A percentile compares a stretch with the other conserved stretches of the same genome.
Evolutionary conservation across 495 filamentous ascomycete species (phyloP).

Genomic region (Neurospora sp.): DNA sequence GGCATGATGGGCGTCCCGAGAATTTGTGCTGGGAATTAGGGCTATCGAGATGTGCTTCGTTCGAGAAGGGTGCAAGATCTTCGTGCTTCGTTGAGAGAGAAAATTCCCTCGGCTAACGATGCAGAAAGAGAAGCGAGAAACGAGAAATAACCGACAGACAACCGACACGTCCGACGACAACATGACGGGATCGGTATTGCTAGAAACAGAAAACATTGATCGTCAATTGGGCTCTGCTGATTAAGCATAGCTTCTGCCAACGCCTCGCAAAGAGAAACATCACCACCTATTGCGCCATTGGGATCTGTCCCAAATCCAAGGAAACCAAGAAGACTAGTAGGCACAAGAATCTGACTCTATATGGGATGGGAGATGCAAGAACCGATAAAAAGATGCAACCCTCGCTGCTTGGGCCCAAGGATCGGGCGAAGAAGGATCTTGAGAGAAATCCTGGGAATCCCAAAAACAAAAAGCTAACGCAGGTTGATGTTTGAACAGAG

Average conservation of each 20-base stretch:
- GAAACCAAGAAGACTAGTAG: neutral
- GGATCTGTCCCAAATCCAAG: neutral
- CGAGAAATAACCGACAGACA: neutral
- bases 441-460: neutral
- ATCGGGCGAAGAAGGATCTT: neutral
- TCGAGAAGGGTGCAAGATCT: neutral
- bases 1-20: neutral
- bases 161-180: neutral
- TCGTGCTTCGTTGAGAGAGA: neutral
- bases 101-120: neutral
- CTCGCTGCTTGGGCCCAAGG: neutral
- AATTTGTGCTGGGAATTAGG: neutral
- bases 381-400: neutral
- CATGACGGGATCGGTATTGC: neutral
- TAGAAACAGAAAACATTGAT: neutral
- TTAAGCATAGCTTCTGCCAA: neutral
- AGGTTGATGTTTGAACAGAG: neutral
- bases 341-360: neutral
- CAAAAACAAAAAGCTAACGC: neutral
- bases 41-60: neutral
- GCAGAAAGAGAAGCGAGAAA: neutral
- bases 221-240: neutral
- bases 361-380: neutral
- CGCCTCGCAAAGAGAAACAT: too few relatives aligned
- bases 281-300: neutral